Conservation (phyloP, 768 basidiomycete species). For the Podaxis sp. region DNA sequence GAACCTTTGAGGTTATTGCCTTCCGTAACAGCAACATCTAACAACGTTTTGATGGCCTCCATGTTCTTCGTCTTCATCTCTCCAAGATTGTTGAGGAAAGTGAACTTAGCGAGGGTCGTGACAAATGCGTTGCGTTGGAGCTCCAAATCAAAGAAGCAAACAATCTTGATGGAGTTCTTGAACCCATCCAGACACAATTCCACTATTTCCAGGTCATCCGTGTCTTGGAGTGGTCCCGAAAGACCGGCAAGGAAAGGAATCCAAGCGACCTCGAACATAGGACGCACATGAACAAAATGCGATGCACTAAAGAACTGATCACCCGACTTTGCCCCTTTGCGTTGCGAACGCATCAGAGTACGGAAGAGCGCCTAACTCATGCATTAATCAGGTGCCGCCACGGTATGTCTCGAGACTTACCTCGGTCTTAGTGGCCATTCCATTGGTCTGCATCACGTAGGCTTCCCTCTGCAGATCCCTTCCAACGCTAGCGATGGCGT, state of each 20-base stretch:
- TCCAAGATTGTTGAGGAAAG: conserved; percentile 94
- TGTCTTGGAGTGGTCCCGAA: conserved; percentile 92
- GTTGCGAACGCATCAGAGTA: conserved; percentile 89
- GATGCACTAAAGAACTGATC: conserved; percentile 98
- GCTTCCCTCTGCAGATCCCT: conserved; percentile 95
- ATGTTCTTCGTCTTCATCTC: conserved; percentile 99
- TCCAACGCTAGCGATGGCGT: conserved; percentile 85
- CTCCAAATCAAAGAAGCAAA: conserved; percentile 96
- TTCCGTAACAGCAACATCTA: conserved; percentile 95
- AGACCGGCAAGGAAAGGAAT: conserved; percentile 96
- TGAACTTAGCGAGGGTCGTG: conserved; percentile 94
- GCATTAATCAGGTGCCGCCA: background rate
- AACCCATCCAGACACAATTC: conserved; percentile 94
- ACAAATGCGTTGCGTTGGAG: conserved; percentile 99
- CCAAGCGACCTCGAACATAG: conserved; percentile 99
- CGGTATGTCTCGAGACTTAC: conserved; percentile 34
- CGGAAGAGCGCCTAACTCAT: conserved; percentile 78
- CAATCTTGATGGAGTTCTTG: conserved; percentile 94
- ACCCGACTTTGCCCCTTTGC: conserved; percentile 71
- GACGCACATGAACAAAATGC: conserved; percentile 92
- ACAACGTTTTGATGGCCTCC: conserved; percentile 94
- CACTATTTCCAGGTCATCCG: conserved; percentile 91
- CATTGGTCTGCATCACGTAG: conserved; percentile 92
- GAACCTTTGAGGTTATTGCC: conserved; percentile 94
- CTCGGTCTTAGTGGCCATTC: conserved; percentile 97